Evolutionary conservation across 345 rosid species (phyloP).

Genomic region (Brassica juncea): DNA sequence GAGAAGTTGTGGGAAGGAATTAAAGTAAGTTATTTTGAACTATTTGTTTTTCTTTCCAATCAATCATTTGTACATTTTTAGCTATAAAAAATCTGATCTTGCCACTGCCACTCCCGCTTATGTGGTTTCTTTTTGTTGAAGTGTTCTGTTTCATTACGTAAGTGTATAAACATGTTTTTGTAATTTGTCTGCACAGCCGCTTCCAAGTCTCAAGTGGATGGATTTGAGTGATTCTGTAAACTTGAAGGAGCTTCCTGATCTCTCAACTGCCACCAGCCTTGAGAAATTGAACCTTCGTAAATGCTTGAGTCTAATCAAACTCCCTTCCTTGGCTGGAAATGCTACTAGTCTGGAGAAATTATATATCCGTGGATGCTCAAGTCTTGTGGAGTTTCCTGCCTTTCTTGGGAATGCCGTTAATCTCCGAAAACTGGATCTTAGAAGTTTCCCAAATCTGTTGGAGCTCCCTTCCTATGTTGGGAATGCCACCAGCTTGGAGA

Average conservation of each 20-base stretch:
- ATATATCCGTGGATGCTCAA: too few relatives aligned
- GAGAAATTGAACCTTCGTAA: too few relatives aligned
- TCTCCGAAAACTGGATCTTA: neutral
- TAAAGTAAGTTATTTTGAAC: slow-evolving; percentile 8
- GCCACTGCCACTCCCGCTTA: too few relatives aligned
- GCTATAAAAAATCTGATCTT: too few relatives aligned
- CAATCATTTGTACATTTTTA: neutral
- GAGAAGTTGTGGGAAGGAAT: slow-evolving; percentile 30
- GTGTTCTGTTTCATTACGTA: too few relatives aligned
- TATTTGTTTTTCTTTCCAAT: neutral
- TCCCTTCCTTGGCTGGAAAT: too few relatives aligned
- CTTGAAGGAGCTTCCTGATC: slow-evolving; percentile 19
- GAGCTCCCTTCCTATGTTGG: neutral
- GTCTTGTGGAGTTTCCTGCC: neutral
- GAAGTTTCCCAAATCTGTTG: neutral
- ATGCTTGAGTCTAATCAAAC: too few relatives aligned
- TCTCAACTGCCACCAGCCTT: neutral
- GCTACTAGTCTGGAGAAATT: too few relatives aligned
- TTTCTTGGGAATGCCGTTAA: neutral
- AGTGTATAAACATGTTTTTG: neutral
- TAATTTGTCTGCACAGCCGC: slow-evolving; percentile 10
- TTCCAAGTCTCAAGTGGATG: slow-evolving; percentile 19
- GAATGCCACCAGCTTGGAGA: too few relatives aligned
- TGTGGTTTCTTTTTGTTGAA: too few relatives aligned
- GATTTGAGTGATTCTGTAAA: neutral